Conservation (phyloP, 805 yeast species). For the Lipomyces mesembrius region DNA sequence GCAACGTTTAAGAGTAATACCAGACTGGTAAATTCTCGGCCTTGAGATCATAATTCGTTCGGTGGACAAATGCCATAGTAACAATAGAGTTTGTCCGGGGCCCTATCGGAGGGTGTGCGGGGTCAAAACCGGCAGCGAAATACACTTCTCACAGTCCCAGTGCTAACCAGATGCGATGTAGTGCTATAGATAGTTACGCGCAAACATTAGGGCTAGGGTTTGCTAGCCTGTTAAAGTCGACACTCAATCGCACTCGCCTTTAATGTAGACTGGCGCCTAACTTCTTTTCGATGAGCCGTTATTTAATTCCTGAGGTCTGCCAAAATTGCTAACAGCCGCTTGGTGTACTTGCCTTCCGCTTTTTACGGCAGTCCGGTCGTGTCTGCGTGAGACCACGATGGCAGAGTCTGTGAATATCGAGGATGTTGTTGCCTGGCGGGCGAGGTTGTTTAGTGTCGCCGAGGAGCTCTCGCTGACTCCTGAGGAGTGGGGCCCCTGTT, state of each 20-base stretch:
- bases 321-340: not conserved
- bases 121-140: not conserved
- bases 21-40: not conserved
- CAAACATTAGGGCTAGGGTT: not conserved
- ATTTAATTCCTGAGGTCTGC: not conserved
- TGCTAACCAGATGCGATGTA: not conserved
- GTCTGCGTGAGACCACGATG: not conserved
- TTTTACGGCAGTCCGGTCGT: not conserved
- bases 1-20: not conserved
- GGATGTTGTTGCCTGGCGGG: conserved; percentile 26
- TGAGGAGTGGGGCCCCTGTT: conserved; percentile 15
- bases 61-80: not conserved
- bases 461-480: conserved; percentile 25
- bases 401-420: not conserved
- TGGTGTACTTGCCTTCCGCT: not conserved
- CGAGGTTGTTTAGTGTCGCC: conserved; percentile 21
- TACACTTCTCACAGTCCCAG: not conserved
- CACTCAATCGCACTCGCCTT: conserved; percentile 1
- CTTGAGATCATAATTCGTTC: not conserved
- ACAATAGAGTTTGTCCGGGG: not conserved
- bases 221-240: not conserved
- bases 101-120: not conserved
- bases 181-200: not conserved
- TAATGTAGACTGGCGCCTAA: not conserved
- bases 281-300: not conserved